Conservation (phyloP, 345 rosid species). For the Ricinus communis region DNA sequence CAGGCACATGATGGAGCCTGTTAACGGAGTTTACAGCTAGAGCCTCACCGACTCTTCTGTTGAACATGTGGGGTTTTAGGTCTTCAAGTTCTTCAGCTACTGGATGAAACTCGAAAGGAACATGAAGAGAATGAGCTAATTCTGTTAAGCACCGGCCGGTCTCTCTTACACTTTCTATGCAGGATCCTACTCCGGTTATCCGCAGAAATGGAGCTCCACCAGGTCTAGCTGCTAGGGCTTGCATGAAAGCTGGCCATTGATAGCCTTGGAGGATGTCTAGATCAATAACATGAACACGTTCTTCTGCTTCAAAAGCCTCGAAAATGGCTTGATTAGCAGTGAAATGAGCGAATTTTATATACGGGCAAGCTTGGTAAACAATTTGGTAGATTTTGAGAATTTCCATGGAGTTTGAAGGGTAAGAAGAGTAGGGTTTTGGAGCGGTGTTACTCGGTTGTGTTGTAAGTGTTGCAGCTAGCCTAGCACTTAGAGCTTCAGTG, state of each 20-base stretch:
- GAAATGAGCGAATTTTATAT: slow-evolving; percentile 67
- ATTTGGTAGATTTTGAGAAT: slow-evolving; percentile 61
- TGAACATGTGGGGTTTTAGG: slow-evolving; percentile 63
- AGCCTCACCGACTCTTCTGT: slow-evolving; percentile 63
- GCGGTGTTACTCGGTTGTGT: slow-evolving; percentile 32
- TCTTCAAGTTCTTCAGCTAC: slow-evolving; percentile 57
- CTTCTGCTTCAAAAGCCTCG: slow-evolving; percentile 68
- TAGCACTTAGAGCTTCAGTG: slow-evolving; percentile 59
- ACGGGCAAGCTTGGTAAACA: slow-evolving; percentile 67
- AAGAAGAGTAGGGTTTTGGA: slow-evolving; percentile 39
- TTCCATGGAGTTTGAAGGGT: slow-evolving; percentile 54
- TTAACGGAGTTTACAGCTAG: slow-evolving; percentile 55
- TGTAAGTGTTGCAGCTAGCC: slow-evolving; percentile 51
- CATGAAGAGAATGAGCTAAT: slow-evolving; percentile 61
- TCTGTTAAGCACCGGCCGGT: slow-evolving; percentile 62
- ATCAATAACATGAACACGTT: slow-evolving; percentile 70
- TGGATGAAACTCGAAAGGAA: slow-evolving; percentile 61
- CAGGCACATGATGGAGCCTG: slow-evolving; percentile 54
- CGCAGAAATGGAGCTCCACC: slow-evolving; percentile 60
- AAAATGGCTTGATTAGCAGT: slow-evolving; percentile 72
- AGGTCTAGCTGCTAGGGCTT: slow-evolving; percentile 61
- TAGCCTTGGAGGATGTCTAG: slow-evolving; percentile 69
- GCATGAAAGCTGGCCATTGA: slow-evolving; percentile 86
- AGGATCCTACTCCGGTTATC: slow-evolving; percentile 55
- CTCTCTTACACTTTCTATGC: slow-evolving; percentile 44